Percentiles rank a stretch among this genome's conserved stretches.
Evolutionary conservation across 768 basidiomycete species (phyloP).

Genomic region (Suillus placidus): DNA sequence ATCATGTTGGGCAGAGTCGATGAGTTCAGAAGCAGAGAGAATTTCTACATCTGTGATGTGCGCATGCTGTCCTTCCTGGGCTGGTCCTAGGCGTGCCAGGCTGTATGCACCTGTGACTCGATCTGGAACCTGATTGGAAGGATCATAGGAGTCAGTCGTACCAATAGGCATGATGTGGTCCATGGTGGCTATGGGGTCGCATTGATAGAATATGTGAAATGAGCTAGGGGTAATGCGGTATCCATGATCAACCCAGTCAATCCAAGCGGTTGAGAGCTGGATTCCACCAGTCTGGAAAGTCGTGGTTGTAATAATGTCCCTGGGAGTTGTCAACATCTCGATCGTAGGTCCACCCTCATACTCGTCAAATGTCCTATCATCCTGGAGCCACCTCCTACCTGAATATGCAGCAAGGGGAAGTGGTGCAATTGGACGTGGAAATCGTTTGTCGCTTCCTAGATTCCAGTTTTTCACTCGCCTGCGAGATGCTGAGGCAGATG

Average conservation of each 20-base stretch:
- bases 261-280: not conserved
- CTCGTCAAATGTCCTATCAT: not conserved
- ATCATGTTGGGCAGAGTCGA: not conserved
- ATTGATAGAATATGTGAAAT: not conserved
- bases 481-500: not conserved
- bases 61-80: rapidly evolving
- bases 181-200: not conserved
- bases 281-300: not conserved
- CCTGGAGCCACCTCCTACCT: not conserved
- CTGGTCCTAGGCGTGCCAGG: not conserved
- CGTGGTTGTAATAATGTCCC: not conserved
- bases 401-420: not conserved
- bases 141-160: not conserved
- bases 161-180: not conserved
- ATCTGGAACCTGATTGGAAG: not conserved
- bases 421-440: not conserved
- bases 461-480: not conserved
- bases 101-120: not conserved
- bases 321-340: not conserved
- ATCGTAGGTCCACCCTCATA: not conserved
- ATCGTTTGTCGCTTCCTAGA: not conserved
- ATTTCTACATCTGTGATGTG: not conserved
- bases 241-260: not conserved
- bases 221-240: not conserved
- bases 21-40: not conserved